A percentile compares a stretch with the other conserved stretches of the same genome.
Conservation (phyloP, 192 early-diverging fungal species). For the Linnemannia elongata region DNA sequence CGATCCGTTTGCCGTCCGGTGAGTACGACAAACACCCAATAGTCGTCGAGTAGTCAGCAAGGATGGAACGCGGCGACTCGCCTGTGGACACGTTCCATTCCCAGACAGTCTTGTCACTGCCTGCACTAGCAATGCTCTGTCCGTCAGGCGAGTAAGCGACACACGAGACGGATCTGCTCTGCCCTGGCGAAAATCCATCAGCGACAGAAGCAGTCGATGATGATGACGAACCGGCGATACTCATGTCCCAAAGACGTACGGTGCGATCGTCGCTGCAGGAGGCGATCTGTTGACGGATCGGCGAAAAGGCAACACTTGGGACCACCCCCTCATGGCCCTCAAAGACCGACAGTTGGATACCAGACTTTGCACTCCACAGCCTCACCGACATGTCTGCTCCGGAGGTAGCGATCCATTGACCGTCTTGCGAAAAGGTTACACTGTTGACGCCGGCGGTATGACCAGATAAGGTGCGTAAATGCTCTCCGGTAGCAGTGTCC, state of each 20-base stretch:
- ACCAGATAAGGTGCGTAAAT: background rate
- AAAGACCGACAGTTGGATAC: background rate
- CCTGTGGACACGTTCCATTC: background rate
- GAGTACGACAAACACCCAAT: background rate
- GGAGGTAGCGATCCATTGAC: background rate
- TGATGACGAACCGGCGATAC: background rate
- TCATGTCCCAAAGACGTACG: background rate
- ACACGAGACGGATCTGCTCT: background rate
- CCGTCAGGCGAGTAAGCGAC: background rate
- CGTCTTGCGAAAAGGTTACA: background rate
- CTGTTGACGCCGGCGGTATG: background rate
- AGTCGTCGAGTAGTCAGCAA: background rate
- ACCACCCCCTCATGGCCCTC: background rate
- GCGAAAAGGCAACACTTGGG: background rate
- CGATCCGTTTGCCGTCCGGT: background rate
- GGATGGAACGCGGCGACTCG: background rate
- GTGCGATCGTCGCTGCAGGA: background rate
- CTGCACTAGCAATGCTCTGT: background rate
- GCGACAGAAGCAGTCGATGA: no score
- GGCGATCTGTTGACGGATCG: background rate
- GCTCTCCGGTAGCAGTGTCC: background rate
- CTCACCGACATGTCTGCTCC: background rate
- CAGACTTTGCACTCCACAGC: background rate
- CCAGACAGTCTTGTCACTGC: background rate
- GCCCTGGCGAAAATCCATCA: background rate